Base-by-base conservation (phyloP, 2,329 filamentous ascomycete genomes). In the Diaporthe aspalathi region DNA sequence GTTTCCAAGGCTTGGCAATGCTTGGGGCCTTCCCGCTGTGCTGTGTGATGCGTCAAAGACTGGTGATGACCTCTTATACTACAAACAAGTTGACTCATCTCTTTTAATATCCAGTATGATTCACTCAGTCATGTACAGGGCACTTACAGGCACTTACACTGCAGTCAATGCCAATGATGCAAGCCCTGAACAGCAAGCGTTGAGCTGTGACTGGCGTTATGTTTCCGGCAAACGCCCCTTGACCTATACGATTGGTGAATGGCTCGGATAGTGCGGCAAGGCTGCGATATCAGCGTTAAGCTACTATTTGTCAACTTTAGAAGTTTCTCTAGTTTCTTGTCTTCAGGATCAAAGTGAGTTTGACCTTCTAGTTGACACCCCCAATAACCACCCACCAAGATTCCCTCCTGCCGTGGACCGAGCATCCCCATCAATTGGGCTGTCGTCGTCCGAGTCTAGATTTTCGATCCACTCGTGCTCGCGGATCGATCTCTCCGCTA, bases 401-500 rank as follows among this genome's bases (percentile, higher is more conserved):
- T 62, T 62, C 27, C 27, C 22, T 32, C 24, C 40, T 47, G 57
- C 40, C 17, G 57, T 47, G 40, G 57, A 62, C 40, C 1, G 57
- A 47, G 32, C 57, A 47, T 47, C 40, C 17, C 40, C 57, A 35
- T 62, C 40, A 17, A 62, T 47, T 22, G 40, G 57, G 57, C 40
- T 47, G 20, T 62, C 40, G 40, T 62, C 57, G 20, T 62, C 57
- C 20, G 24, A 62, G 2, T 62, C 40, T 32, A 47, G 11, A 6
- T 62, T 62, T 47, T 47, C 57, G 24, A 62, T 62, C 57, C 40
- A 62, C 57, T 62, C 57, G 20, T 62, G 57, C 57, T 62, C 24
- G 20, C 40, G 57, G 24, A 62, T 62, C 20, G 40, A 47, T 32
- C 40, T 47, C 57, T 62, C 56, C 24, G 56, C 56, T 24, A 62